These are phyloP conservation scores for Penicillium paradoxum DNA, from an alignment of 495 filamentous ascomycete genomes.

Conservation along the genomic window DNA sequence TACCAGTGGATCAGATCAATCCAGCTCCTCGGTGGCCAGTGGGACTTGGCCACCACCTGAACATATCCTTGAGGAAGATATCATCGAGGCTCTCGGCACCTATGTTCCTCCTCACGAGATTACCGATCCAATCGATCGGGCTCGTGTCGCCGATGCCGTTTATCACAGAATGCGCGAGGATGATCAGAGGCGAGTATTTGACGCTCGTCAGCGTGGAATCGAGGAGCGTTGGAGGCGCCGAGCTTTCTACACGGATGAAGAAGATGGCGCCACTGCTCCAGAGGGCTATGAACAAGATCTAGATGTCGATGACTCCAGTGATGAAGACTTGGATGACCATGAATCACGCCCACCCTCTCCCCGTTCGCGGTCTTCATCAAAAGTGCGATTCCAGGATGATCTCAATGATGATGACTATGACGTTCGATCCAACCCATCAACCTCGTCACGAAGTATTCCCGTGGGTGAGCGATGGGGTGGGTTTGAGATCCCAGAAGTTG, in stretches of 20 bases:
- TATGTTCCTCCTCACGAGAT: slow-evolving; percentile 38
- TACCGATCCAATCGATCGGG: slow-evolving; percentile 35
- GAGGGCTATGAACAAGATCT: slow-evolving; percentile 62
- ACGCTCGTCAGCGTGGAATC: slow-evolving; percentile 47
- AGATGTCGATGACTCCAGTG: slow-evolving; percentile 41
- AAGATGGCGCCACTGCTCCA: slow-evolving; percentile 63
- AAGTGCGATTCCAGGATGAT: slow-evolving; percentile 79
- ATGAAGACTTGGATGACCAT: slow-evolving; percentile 35
- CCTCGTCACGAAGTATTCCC: slow-evolving; percentile 72
- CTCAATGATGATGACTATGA: slow-evolving; percentile 57
- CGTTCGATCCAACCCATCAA: slow-evolving; percentile 70
- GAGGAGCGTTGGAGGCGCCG: slow-evolving; percentile 69
- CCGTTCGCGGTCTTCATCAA: slow-evolving; percentile 77
- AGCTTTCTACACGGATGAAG: slow-evolving; percentile 76
- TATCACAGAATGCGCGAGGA: slow-evolving; percentile 40
- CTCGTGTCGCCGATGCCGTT: slow-evolving; percentile 36
- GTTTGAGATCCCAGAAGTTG: slow-evolving; percentile 74
- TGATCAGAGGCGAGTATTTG: slow-evolving; percentile 35
- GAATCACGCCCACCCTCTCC: slow-evolving; percentile 50
- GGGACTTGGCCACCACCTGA: slow-evolving; percentile 37
- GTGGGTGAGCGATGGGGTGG: slow-evolving; percentile 73
- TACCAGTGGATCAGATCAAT: slow-evolving; percentile 20
- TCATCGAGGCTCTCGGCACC: slow-evolving; percentile 36
- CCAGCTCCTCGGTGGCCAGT: slow-evolving; percentile 30
- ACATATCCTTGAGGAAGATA: slow-evolving; percentile 38